These are phyloP conservation scores for Abrus pulchellus DNA, from an alignment of 306 rosid genomes.

Conservation along the genomic window DNA sequence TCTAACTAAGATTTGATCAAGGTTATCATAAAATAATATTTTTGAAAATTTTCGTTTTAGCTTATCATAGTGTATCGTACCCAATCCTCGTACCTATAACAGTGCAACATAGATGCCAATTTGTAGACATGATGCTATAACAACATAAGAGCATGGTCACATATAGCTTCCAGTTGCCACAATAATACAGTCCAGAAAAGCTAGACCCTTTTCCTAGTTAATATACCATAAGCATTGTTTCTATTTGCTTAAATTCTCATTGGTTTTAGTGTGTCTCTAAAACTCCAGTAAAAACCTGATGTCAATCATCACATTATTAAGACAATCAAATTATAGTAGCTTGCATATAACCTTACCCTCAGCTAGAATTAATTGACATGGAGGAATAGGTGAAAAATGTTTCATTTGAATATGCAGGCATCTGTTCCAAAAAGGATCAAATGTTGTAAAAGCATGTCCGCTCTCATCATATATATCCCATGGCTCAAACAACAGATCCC, in stretches of 20 bases:
- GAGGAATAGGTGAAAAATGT: slow-evolving; percentile 12
- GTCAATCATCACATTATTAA: not conserved
- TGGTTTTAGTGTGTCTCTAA: not conserved
- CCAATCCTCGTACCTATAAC: too few relatives aligned
- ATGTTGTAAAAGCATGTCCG: slow-evolving; percentile 32
- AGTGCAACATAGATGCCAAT: not conserved
- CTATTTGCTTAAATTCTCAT: not conserved
- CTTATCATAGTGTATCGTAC: too few relatives aligned
- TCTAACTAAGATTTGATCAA: too few relatives aligned
- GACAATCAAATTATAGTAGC: not conserved
- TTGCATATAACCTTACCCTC: not conserved
- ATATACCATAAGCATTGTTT: too few relatives aligned
- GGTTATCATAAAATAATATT: too few relatives aligned
- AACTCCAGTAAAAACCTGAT: not conserved
- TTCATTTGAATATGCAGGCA: slow-evolving; percentile 38
- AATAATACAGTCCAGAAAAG: not conserved
- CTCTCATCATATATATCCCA: slow-evolving; percentile 26
- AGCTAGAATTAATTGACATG: slow-evolving; percentile 8
- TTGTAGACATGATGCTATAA: not conserved
- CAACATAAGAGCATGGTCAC: not conserved
- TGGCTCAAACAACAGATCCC: slow-evolving; percentile 21
- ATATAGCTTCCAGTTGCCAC: not conserved
- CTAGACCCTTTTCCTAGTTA: too few relatives aligned
- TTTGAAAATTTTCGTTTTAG: too few relatives aligned
- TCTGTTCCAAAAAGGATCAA: slow-evolving; percentile 42